Conservation (phyloP, 164 flowering plant species). For the Aristolochia contorta region DNA sequence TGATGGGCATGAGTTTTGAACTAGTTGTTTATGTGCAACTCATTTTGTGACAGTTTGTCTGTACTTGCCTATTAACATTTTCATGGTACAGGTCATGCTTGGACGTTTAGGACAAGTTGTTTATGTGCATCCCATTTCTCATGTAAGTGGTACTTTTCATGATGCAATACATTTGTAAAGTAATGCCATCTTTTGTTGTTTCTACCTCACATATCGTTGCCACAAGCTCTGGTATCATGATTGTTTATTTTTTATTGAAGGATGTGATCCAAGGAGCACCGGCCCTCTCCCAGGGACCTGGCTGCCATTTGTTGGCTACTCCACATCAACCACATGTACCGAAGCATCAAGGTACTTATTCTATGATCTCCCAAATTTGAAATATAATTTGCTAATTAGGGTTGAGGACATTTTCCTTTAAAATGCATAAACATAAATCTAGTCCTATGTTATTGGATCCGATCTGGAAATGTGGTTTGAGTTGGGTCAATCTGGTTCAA, state of each 20-base stretch:
- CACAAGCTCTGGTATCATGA: background rate
- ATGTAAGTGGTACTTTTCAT: slow-evolving; percentile 32
- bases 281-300: slow-evolving; percentile 30
- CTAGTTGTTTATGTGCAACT: background rate
- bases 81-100: slow-evolving; percentile 43
- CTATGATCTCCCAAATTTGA: background rate
- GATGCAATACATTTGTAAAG: background rate
- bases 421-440: background rate
- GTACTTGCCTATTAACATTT: background rate
- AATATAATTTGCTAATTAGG: background rate
- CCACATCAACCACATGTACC: slow-evolving; percentile 37
- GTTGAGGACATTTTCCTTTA: background rate
- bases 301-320: slow-evolving; percentile 31
- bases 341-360: slow-evolving; percentile 60
- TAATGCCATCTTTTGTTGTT: background rate
- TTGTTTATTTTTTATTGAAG: slow-evolving; percentile 19
- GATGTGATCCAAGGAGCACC: slow-evolving; percentile 43
- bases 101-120: slow-evolving; percentile 60
- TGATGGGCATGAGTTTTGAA: background rate
- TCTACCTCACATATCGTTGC: background rate
- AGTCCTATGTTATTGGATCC: background rate
- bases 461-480: background rate
- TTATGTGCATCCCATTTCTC: slow-evolving; percentile 51
- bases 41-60: background rate
- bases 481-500: background rate